phyloP scores from a whole-genome alignment of 495 filamentous ascomycete species.

The Lophiostoma macrostomum region DNA sequence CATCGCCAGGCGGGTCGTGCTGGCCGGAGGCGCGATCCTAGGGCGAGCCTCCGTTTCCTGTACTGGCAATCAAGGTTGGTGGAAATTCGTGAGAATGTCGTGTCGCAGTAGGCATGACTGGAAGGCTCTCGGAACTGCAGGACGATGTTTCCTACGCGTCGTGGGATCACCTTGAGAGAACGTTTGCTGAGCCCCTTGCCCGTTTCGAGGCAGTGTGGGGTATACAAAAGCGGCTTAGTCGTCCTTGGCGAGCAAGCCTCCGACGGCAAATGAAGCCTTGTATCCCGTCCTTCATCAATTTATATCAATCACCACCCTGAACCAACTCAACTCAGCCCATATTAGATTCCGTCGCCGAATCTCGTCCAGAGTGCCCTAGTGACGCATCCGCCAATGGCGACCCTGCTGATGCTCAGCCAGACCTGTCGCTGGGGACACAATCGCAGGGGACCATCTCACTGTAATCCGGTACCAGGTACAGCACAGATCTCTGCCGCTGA shows the following conservation, averaged over 20 bases:
- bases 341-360: slow-evolving; percentile 23
- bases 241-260: slow-evolving; percentile 13
- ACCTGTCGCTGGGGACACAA: slow-evolving; percentile 20
- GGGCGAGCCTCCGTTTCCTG: no score
- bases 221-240: neutral
- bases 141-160: neutral
- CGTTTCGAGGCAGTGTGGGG: slow-evolving; percentile 18
- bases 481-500: neutral
- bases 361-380: slow-evolving; percentile 25
- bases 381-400: slow-evolving; percentile 11
- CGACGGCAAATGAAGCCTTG: slow-evolving; percentile 21
- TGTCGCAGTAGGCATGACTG: slow-evolving; percentile 8
- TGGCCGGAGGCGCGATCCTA: no score
- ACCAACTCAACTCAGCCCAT: slow-evolving; percentile 10
- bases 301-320: slow-evolving; percentile 28
- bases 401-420: slow-evolving; percentile 15
- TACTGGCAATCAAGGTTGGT: slow-evolving; percentile 4
- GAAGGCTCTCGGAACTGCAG: slow-evolving; percentile 7
- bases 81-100: slow-evolving; percentile 27
- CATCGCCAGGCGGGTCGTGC: neutral
- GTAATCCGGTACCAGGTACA: slow-evolving; percentile 27
- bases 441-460: slow-evolving; percentile 4
- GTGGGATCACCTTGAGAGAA: no score
- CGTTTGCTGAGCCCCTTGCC: neutral
- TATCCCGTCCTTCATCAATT: slow-evolving; percentile 32